Evolutionary conservation across 371 early-diverging fungal species (phyloP).

Genomic region (Globomyces sp.): DNA sequence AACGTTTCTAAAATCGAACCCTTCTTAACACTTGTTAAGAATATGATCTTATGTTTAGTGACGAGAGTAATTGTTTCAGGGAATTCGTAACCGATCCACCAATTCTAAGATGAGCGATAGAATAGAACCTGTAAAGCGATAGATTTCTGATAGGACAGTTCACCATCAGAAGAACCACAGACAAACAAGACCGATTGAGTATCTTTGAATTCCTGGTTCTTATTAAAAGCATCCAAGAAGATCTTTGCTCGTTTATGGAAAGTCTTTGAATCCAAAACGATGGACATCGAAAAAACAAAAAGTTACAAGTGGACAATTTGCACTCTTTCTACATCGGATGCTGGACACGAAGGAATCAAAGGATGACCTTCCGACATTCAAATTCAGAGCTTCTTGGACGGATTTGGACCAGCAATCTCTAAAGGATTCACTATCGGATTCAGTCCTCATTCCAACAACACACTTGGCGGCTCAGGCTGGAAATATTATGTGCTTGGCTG

Average conservation of each 20-base stretch:
- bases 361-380: too few species aligned
- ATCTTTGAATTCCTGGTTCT: slow-evolving; percentile 9
- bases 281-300: slow-evolving; percentile 11
- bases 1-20: slow-evolving; percentile 61
- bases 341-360: too few species aligned
- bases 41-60: slow-evolving; percentile 69
- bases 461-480: too few species aligned
- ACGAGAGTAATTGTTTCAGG: slow-evolving; percentile 82
- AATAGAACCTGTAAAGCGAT: not conserved
- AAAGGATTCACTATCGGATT: too few species aligned
- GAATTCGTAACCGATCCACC: slow-evolving; percentile 94
- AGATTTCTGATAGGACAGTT: slow-evolving; percentile 22
- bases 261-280: slow-evolving; percentile 58
- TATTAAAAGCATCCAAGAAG: slow-evolving; percentile 56
- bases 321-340: too few species aligned
- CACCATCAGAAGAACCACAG: slow-evolving; percentile 17
- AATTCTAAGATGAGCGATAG: slow-evolving; percentile 56
- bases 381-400: too few species aligned
- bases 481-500: too few species aligned
- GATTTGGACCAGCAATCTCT: too few species aligned
- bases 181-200: slow-evolving; percentile 17
- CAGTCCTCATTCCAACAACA: too few species aligned
- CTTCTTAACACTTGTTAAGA: slow-evolving; percentile 82
- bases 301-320: too few species aligned
- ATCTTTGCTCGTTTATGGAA: slow-evolving; percentile 61